Evolutionary conservation across 495 filamentous ascomycete species (phyloP), one percentile per base, ranked within the genome.

Genomic region (Parathielavia appendiculata): DNA sequence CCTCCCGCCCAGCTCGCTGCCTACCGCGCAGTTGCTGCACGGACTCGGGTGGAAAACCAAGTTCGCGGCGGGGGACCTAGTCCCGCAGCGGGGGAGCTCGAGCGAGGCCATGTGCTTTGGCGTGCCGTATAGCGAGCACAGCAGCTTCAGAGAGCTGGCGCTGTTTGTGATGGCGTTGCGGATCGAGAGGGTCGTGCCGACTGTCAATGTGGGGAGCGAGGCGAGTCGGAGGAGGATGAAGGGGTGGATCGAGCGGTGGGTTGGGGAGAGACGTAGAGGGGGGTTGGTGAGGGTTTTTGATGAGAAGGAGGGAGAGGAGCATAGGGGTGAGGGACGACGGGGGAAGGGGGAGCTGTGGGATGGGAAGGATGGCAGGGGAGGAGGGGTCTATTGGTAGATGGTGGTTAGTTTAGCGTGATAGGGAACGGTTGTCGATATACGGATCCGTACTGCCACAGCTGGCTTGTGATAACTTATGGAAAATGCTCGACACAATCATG

Each of bases 51-150:
- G 93, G 91, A 80, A 83, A 58, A 82, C 83, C 6, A 71, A 77
- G 11, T 97, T 88, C 64, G 74, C 74, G 0, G 77, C 78, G 43
- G 53, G 70, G 5, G 85, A 96, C 44, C 73, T 98, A 22, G 77
- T 81, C 11, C 86, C 91, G 1, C 86, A 92, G 73, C 79, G 90
- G 2, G 95, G 93, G 6, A 87, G 85, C 67, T 87, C 87, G 22
- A 76, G 78, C 45, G 83, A 88, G 57, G 86, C 87, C 22, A 84
- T 83, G 57, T 95, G 90, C 64, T 96, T 90, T 61, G 90, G 87
- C 13, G 93, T 97, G 22, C 93, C 93, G 41, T 98, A 98, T 67
- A 90, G 85, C 52, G 93, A 98, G 73, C 93, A 98, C 64, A 92
- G 88, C 69, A 90, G 86, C 44, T 98, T 98, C 66, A 76, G 93